These are phyloP conservation scores for Asterochloris sp. DNA, from an alignment of 139 green algal species.

Conservation along the genomic window DNA sequence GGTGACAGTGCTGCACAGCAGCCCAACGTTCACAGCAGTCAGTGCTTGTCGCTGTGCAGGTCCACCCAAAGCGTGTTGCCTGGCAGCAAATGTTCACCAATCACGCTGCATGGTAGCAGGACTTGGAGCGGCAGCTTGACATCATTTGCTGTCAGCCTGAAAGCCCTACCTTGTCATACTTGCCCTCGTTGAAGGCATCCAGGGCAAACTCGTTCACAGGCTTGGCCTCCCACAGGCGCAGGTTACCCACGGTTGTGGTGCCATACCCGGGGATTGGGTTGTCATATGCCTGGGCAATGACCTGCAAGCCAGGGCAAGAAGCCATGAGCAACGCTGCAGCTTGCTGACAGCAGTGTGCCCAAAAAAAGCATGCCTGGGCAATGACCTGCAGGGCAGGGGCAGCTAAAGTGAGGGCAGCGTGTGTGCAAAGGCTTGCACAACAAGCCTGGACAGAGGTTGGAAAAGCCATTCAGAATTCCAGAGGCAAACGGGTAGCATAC, in stretches of 20 bases:
- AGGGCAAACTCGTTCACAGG: constrained; percentile 95
- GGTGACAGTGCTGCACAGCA: background rate
- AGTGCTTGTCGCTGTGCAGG: no score
- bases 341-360: background rate
- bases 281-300: constrained; percentile 87
- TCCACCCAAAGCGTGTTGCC: no score
- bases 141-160: no score
- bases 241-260: constrained; percentile 90
- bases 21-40: no score
- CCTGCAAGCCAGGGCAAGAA: constrained; percentile 34
- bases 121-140: no score
- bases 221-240: constrained; percentile 95
- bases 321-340: background rate
- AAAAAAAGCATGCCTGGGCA: no score
- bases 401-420: background rate
- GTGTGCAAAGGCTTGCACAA: background rate
- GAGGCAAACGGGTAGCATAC: no score
- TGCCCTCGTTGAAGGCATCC: constrained; percentile 71
- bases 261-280: constrained; percentile 95
- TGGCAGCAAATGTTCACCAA: no score
- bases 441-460: no score
- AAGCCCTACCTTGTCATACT: constrained; percentile 45
- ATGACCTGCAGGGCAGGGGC: no score
- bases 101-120: no score
- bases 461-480: no score